A percentile compares a stretch with the other conserved stretches of the same genome.
These are phyloP conservation scores for Stereocaulon alpinum DNA, from an alignment of 495 filamentous ascomycete species.

Conservation along the genomic window DNA sequence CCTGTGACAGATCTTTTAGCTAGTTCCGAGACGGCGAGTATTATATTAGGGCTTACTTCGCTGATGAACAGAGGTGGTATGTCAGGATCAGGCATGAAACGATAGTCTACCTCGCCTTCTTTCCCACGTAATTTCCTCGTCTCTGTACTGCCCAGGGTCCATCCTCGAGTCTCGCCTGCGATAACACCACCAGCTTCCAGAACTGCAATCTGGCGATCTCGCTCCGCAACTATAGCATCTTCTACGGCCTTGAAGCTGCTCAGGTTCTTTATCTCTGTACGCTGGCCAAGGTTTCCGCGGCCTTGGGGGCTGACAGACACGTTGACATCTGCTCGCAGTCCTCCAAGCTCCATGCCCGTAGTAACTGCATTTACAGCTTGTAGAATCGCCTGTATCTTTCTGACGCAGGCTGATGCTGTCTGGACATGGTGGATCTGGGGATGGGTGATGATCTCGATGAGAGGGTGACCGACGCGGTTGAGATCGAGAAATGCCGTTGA, in stretches of 20 bases:
- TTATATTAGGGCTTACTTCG: slow-evolving; percentile 25
- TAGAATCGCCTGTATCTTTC: slow-evolving; percentile 81
- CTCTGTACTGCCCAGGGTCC: slow-evolving; percentile 71
- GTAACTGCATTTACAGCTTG: slow-evolving; percentile 70
- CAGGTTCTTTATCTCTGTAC: slow-evolving; percentile 97
- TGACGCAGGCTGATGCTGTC: slow-evolving; percentile 76
- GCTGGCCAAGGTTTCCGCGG: slow-evolving; percentile 56
- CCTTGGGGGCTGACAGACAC: slow-evolving; percentile 59
- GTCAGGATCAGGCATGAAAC: slow-evolving; percentile 98
- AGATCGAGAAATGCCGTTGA: slow-evolving; percentile 77
- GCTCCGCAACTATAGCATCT: slow-evolving; percentile 84
- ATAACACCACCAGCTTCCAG: slow-evolving; percentile 70
- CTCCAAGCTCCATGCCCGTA: slow-evolving; percentile 86
- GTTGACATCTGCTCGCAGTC: slow-evolving; percentile 88
- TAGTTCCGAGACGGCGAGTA: background rate
- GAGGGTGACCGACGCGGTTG: slow-evolving; percentile 81
- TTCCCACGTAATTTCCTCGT: slow-evolving; percentile 73
- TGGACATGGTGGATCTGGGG: slow-evolving; percentile 75
- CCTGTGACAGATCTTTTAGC: slow-evolving; percentile 21
- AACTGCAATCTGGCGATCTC: slow-evolving; percentile 73
- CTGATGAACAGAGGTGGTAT: slow-evolving; percentile 69
- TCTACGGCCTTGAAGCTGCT: slow-evolving; percentile 91
- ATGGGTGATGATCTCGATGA: slow-evolving; percentile 90
- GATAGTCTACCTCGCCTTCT: slow-evolving; percentile 93
- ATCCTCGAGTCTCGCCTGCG: slow-evolving; percentile 85